These are phyloP conservation scores for Quercus cerris DNA, from an alignment of 306 rosid genomes.

Conservation along the genomic window DNA sequence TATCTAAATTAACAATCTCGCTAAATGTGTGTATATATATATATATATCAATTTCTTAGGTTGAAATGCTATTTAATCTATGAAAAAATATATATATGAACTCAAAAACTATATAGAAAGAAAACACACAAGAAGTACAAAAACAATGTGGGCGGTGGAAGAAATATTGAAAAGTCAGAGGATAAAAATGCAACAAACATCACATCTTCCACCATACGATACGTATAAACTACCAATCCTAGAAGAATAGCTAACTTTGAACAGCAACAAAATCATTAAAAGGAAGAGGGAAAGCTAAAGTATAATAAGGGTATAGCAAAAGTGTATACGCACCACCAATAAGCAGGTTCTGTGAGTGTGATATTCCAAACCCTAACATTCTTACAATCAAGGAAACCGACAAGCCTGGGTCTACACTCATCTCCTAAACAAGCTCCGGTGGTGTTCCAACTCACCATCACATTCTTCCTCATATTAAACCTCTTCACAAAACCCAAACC, in stretches of 20 bases:
- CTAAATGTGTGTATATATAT: too few relatives aligned
- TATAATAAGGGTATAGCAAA: neutral
- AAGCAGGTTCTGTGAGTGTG: conserved; percentile 67
- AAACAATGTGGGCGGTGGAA: too few relatives aligned
- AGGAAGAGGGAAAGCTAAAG: neutral
- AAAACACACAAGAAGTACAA: too few relatives aligned
- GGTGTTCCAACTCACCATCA: conserved; percentile 92
- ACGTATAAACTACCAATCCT: too few relatives aligned
- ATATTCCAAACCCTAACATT: conserved; percentile 56
- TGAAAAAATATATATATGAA: too few relatives aligned
- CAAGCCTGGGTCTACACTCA: conserved; percentile 81
- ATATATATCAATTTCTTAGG: too few relatives aligned
- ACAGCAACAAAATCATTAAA: neutral
- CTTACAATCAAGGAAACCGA: conserved; percentile 60
- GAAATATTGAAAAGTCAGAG: too few relatives aligned
- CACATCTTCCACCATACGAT: too few relatives aligned
- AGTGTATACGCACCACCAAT: conserved; percentile 65
- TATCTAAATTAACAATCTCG: too few relatives aligned
- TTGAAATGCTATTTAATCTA: too few relatives aligned
- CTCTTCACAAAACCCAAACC: conserved; percentile 66
- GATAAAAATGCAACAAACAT: too few relatives aligned
- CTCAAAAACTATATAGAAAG: too few relatives aligned
- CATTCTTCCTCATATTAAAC: conserved; percentile 66
- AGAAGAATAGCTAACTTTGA: neutral
- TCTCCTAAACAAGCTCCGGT: conserved; percentile 83